phyloP scores from a whole-genome alignment of 306 rosid species.

The Quercus alba region DNA sequence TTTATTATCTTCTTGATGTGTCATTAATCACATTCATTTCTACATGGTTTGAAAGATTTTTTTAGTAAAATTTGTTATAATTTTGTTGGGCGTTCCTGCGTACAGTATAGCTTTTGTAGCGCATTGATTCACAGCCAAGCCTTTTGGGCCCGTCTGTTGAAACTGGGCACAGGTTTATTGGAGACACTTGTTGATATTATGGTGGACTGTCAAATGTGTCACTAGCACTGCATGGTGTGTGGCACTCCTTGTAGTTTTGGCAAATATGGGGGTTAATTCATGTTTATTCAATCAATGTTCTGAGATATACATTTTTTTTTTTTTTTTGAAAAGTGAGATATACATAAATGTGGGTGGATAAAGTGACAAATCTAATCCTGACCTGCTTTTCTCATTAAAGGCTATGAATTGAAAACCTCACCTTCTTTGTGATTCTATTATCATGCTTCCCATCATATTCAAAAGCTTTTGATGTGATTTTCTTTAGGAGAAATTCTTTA shows the following conservation, averaged over 20 bases:
- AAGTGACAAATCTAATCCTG: background rate
- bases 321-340: background rate
- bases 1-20: no score
- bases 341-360: background rate
- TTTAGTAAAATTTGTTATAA: no score
- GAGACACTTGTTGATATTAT: no score
- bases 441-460: background rate
- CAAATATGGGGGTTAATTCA: background rate
- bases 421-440: background rate
- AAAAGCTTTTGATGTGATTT: background rate
- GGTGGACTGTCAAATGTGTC: no score
- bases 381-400: background rate
- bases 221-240: no score
- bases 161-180: no score
- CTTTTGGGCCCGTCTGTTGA: no score
- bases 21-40: no score
- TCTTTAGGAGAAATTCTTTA: background rate
- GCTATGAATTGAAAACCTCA: background rate
- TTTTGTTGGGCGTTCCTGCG: no score
- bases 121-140: no score
- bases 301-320: background rate
- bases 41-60: no score
- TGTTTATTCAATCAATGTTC: slow-evolving; percentile 2
- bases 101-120: no score
- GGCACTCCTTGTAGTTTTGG: background rate